Evolutionary conservation across 345 rosid genomes (phyloP).

Genomic region (Raphanus raphanistrum): DNA sequence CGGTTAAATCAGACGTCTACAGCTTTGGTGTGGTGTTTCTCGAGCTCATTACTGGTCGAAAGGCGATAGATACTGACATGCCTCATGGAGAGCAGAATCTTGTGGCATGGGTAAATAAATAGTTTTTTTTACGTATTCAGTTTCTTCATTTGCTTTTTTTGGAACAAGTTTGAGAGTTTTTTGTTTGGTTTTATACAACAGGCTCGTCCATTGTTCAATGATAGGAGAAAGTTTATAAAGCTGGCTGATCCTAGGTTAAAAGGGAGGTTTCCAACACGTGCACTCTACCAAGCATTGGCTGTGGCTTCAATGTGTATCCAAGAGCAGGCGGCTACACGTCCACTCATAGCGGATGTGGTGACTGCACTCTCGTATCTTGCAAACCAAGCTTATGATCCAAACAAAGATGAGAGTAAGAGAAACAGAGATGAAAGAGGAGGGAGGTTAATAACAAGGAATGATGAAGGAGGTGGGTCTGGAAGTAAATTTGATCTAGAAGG

Average conservation of each 20-base stretch:
- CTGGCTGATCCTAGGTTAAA: conserved; percentile 79
- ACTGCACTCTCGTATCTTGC: conserved; percentile 92
- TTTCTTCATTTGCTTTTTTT: neutral
- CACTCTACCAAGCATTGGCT: conserved; percentile 90
- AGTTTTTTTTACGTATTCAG: neutral
- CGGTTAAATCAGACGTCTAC: conserved; percentile 92
- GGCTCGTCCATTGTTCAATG: conserved; percentile 88
- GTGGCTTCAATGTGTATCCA: conserved; percentile 99
- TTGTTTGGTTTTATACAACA: conserved; percentile 37
- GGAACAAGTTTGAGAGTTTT: neutral
- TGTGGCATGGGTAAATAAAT: conserved; percentile 83
- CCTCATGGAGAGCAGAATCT: conserved; percentile 98
- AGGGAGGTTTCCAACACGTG: conserved; percentile 82
- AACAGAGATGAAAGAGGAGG: conserved; percentile 59
- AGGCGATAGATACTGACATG: conserved; percentile 78
- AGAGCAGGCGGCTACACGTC: conserved; percentile 96
- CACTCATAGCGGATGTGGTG: conserved; percentile 87
- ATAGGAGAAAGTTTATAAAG: conserved; percentile 71
- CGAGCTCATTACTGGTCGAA: conserved; percentile 94
- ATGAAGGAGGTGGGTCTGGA: conserved; percentile 78
- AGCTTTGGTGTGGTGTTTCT: conserved; percentile 94
- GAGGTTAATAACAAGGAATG: conserved; percentile 55
- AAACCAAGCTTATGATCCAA: conserved; percentile 79
- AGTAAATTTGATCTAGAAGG: conserved; percentile 73
- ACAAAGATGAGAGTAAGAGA: conserved; percentile 53